A percentile compares a stretch with the other conserved stretches of the same genome.
Conservation (phyloP, 2,329 filamentous ascomycete species). For the Ascochyta fabae region DNA sequence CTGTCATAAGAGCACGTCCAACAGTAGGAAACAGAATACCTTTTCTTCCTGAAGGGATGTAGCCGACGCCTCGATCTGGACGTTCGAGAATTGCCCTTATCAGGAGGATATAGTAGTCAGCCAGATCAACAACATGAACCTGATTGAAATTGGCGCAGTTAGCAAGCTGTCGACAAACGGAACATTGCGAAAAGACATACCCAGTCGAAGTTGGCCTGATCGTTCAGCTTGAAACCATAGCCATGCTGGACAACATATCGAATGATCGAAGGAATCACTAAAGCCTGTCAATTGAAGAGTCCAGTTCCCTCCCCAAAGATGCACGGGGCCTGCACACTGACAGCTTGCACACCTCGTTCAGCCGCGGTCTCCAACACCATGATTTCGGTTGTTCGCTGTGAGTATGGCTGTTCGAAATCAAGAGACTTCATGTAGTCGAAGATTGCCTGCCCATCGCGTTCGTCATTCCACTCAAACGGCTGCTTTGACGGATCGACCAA, state of each 20-base stretch:
- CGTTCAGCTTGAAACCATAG: slow-evolving; percentile 26
- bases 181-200: background rate
- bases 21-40: slow-evolving; percentile 24
- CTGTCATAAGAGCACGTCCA: slow-evolving; percentile 18
- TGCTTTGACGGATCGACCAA: slow-evolving; percentile 18
- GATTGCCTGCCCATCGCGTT: slow-evolving; percentile 11
- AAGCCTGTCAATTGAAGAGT: slow-evolving; percentile 20
- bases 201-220: slow-evolving; percentile 28
- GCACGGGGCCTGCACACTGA: slow-evolving; percentile 22
- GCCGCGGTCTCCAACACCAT: slow-evolving; percentile 16
- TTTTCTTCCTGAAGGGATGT: slow-evolving; percentile 18
- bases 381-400: slow-evolving; percentile 23
- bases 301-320: slow-evolving; percentile 28
- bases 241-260: slow-evolving; percentile 25
- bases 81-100: slow-evolving; percentile 24
- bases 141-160: background rate
- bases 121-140: slow-evolving; percentile 23
- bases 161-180: background rate
- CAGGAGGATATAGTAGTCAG: slow-evolving; percentile 22
- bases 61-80: slow-evolving; percentile 20
- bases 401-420: slow-evolving; percentile 15
- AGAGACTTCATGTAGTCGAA: slow-evolving; percentile 18
- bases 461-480: slow-evolving; percentile 25
- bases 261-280: slow-evolving; percentile 23
- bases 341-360: slow-evolving; percentile 19